Evolutionary conservation across 2,329 filamentous ascomycete species (phyloP).

Genomic region (Helotiales sp.): DNA sequence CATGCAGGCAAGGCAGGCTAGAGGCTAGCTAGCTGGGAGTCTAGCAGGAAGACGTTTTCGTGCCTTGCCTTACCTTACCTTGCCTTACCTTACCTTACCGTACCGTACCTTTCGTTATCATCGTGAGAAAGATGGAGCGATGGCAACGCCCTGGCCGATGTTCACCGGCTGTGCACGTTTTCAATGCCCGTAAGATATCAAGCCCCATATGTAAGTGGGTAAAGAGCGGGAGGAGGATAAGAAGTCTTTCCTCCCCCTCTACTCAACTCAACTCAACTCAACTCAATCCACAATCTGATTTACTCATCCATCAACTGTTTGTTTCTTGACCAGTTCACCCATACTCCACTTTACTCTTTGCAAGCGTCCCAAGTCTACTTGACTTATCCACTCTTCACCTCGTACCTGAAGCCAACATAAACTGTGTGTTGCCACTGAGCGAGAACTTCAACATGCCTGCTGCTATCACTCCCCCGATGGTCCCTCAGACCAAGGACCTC

Average conservation of each 20-base stretch:
- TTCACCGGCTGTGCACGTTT: constrained; percentile 5
- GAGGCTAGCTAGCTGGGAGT: constrained; percentile 1
- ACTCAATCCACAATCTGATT: background rate
- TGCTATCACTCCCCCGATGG: constrained; percentile 45
- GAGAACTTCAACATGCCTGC: constrained; percentile 46
- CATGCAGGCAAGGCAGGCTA: background rate
- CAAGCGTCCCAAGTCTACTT: background rate
- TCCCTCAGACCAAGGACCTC: constrained; percentile 41
- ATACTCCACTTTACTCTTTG: background rate
- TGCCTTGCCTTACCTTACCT: background rate
- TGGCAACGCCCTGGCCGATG: background rate
- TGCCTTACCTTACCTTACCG: background rate
- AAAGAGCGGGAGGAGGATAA: constrained; percentile 2
- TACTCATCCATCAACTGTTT: too few species aligned
- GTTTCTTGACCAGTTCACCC: background rate
- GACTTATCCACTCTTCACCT: background rate
- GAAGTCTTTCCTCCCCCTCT: background rate
- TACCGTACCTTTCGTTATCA: constrained; percentile 1
- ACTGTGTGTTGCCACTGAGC: background rate
- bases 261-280: too few species aligned
- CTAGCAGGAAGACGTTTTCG: background rate
- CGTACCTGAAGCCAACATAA: background rate
- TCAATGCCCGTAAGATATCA: background rate
- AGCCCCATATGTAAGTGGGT: background rate
- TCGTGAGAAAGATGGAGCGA: constrained; percentile 3